Conservation (phyloP, 352 stramenopile genomes). For the Phytopythium vexans region DNA sequence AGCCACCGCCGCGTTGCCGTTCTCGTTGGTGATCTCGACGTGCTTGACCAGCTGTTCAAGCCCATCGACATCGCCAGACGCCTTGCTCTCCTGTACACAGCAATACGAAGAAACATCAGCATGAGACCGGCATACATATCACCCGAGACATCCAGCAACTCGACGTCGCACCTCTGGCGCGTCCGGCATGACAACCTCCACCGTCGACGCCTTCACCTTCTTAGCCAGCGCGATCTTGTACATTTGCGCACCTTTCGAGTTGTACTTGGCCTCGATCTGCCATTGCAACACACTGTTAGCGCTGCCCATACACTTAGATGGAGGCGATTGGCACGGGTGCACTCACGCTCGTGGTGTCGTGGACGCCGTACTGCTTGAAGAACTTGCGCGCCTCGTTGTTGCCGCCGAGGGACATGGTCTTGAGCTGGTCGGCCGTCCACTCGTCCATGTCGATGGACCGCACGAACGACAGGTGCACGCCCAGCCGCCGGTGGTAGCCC, state of each 20-base stretch:
- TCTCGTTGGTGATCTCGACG: slow-evolving; percentile 46
- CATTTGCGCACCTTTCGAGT: slow-evolving; percentile 85
- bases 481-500: slow-evolving; percentile 90
- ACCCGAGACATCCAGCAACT: not conserved
- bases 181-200: slow-evolving; percentile 50
- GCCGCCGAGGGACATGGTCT: slow-evolving; percentile 91
- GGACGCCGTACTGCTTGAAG: slow-evolving; percentile 91
- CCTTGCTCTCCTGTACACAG: slow-evolving; percentile 21
- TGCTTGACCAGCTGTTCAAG: slow-evolving; percentile 83
- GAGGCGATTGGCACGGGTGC: not conserved
- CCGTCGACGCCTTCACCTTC: slow-evolving; percentile 71
- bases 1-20: slow-evolving; percentile 15
- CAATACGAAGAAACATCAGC: slow-evolving; percentile 4
- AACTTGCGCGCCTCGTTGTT: slow-evolving; percentile 92
- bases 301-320: not conserved
- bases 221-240: slow-evolving; percentile 86
- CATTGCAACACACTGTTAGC: not conserved
- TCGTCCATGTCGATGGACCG: slow-evolving; percentile 95
- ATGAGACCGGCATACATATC: not conserved
- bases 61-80: slow-evolving; percentile 46
- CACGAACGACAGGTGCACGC: slow-evolving; percentile 94
- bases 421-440: slow-evolving; percentile 94
- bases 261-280: slow-evolving; percentile 91
- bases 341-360: slow-evolving; percentile 85
- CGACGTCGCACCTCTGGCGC: slow-evolving; percentile 23